Evolutionary conservation across 164 flowering plant genomes (phyloP).

Genomic region (Umbilicus rupestris): DNA sequence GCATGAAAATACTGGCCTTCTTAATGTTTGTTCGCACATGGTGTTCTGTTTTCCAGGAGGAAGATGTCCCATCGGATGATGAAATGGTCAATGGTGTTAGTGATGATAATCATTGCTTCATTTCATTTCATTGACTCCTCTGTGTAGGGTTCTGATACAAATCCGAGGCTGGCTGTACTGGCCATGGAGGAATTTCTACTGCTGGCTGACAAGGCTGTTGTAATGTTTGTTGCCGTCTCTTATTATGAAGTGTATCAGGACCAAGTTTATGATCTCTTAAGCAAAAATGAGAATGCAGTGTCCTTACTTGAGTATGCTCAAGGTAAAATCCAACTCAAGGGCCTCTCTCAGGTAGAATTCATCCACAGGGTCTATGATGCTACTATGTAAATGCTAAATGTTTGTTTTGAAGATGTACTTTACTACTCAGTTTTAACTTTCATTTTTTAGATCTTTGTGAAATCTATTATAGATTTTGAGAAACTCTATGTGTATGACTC

Average conservation of each 20-base stretch:
- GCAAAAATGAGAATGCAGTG: slow-evolving; percentile 31
- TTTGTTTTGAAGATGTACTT: background rate
- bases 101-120: slow-evolving; percentile 13
- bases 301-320: slow-evolving; percentile 31
- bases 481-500: slow-evolving; percentile 21
- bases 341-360: slow-evolving; percentile 55
- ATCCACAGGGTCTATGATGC: too few relatives aligned
- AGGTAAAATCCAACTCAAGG: slow-evolving; percentile 54
- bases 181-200: slow-evolving; percentile 48
- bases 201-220: slow-evolving; percentile 21
- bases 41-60: slow-evolving; percentile 43
- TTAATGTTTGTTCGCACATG: too few relatives aligned
- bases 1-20: too few relatives aligned
- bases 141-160: slow-evolving; percentile 44
- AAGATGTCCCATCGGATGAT: slow-evolving; percentile 57
- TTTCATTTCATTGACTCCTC: background rate
- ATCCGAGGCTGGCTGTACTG: slow-evolving; percentile 48
- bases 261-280: slow-evolving; percentile 44
- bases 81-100: slow-evolving; percentile 24
- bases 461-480: slow-evolving; percentile 44
- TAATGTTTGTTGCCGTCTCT: slow-evolving; percentile 39
- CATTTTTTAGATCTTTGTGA: slow-evolving; percentile 38
- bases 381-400: too few relatives aligned
- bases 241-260: slow-evolving; percentile 46
- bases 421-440: background rate